These are phyloP conservation scores for Tetracladium setigerum DNA, from an alignment of 495 filamentous ascomycete species.

Conservation along the genomic window DNA sequence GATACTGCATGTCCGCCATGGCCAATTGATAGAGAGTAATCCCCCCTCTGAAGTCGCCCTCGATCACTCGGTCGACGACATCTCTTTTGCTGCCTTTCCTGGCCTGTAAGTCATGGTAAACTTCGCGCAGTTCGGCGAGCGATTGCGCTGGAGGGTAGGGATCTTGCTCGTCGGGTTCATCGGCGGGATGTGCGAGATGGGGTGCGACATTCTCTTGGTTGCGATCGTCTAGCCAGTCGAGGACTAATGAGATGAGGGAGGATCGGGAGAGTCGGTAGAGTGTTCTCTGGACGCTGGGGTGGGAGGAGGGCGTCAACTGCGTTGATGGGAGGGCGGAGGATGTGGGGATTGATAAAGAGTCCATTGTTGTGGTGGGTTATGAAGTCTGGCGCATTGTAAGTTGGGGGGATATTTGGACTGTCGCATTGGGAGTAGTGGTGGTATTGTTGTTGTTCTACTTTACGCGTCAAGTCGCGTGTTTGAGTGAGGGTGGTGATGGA, in stretches of 20 bases:
- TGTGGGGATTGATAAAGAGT: constrained; percentile 20
- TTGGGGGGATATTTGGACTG: no score
- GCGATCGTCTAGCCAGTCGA: constrained; percentile 64
- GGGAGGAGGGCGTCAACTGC: constrained; percentile 55
- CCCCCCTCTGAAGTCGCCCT: constrained; percentile 78
- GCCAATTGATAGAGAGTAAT: constrained; percentile 71
- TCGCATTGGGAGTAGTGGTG: no score
- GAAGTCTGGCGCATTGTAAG: no score
- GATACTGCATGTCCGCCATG: constrained; percentile 69
- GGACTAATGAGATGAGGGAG: constrained; percentile 59
- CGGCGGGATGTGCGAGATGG: constrained; percentile 34
- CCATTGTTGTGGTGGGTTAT: constrained; percentile 1
- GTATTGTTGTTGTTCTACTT: no score
- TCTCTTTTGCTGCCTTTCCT: constrained; percentile 66
- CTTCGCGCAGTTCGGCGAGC: constrained; percentile 51
- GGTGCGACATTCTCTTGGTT: constrained; percentile 50
- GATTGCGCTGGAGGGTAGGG: constrained; percentile 56
- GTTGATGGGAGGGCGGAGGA: constrained; percentile 31
- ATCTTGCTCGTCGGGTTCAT: constrained; percentile 39
- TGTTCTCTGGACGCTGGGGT: constrained; percentile 54
- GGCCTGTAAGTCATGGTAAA: constrained; percentile 45
- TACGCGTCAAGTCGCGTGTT: no score
- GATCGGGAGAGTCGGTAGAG: constrained; percentile 61
- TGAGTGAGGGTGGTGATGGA: no score
- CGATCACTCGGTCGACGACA: constrained; percentile 64